Percentiles rank a stretch among this genome's conserved stretches.
phyloP scores from a whole-genome alignment of 1,139 yeast species.

The Ogataea hybrid region DNA sequence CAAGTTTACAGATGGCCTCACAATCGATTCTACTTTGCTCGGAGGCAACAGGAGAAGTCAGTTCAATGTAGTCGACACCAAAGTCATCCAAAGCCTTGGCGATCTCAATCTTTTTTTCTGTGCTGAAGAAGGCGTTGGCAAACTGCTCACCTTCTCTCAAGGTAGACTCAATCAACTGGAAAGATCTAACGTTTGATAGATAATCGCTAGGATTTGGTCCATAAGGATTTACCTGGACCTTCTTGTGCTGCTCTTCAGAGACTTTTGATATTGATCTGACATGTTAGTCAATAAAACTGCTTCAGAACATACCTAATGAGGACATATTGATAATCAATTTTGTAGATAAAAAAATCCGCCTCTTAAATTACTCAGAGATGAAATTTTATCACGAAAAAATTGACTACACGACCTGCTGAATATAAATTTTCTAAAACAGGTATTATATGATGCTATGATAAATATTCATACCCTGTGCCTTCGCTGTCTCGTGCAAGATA shows the following conservation, averaged over 20 bases:
- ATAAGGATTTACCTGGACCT: slow-evolving; percentile 63
- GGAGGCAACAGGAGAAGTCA: slow-evolving; percentile 96
- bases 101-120: slow-evolving; percentile 95
- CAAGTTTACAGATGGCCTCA: slow-evolving; percentile 97
- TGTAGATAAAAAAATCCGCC: slow-evolving; percentile 2
- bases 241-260: slow-evolving; percentile 42
- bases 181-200: slow-evolving; percentile 83
- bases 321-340: slow-evolving; percentile 5
- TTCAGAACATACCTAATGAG: slow-evolving; percentile 8
- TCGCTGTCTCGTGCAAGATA: slow-evolving; percentile 80
- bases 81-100: slow-evolving; percentile 97
- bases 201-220: slow-evolving; percentile 95
- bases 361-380: slow-evolving; percentile 11
- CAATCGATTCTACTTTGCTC: slow-evolving; percentile 93
- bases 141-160: slow-evolving; percentile 98
- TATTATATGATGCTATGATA: slow-evolving; percentile 41
- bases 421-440: background rate
- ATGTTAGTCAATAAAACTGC: slow-evolving; percentile 1
- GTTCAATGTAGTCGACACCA: slow-evolving; percentile 96
- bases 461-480: slow-evolving; percentile 61
- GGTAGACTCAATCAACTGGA: slow-evolving; percentile 93
- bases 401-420: slow-evolving; percentile 9
- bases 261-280: slow-evolving; percentile 43
- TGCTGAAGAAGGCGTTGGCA: slow-evolving; percentile 93
- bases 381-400: slow-evolving; percentile 13